Base-by-base conservation (phyloP, 1,284 basidiomycete genomes). In the Mycena citricolor region DNA sequence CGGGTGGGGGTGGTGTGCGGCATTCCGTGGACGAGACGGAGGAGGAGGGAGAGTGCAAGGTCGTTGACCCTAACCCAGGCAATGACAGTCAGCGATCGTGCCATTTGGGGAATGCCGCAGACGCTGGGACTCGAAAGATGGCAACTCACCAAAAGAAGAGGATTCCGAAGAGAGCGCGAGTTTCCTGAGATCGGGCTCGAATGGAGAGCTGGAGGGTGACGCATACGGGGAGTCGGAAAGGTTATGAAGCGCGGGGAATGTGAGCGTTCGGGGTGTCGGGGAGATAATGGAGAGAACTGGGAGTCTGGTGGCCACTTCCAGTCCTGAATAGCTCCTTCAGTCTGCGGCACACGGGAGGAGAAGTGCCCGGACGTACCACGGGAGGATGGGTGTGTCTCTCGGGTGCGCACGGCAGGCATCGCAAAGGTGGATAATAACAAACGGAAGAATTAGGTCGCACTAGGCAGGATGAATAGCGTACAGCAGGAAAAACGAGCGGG, bases 331-430 rank as follows among this genome's bases (percentile, higher is more conserved):
- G 36, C 16, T 8, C 24, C 61, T 26, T 26, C 29, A 28, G 22
- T 20, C 56, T 59, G 65, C 61, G 68, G 65, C 56, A 51, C 35
- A 25, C 38, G 41, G 47, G 54, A 39, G 36, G 42, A 43, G 41
- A 28, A 7, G 28, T 43, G 39, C 31, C 36, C 35, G 43, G 30
- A 42, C 37, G 37, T 19, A 12, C 12, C 23, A 70, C 81, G 71
- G 57, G 82, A 82, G 71, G 70, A 74, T 74, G 72, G 65, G 55
- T 69, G 72, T 69, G 73, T 78, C 70, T 85, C 81, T 71, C 79
- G 81, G 63, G 82, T 84, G 69, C 83, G 82, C 62, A 77, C 71
- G 42, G 80, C 81, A 65, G 83, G 83, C 83, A 86, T 85, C 73
- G 74, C 36, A 21, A 17, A 30, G 20, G 44, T 30, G 28, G 38